Evolutionary conservation across 1,284 basidiomycete genomes (phyloP), one percentile per base, ranked within the genome.

Genomic region (Vanrija sp.): DNA sequence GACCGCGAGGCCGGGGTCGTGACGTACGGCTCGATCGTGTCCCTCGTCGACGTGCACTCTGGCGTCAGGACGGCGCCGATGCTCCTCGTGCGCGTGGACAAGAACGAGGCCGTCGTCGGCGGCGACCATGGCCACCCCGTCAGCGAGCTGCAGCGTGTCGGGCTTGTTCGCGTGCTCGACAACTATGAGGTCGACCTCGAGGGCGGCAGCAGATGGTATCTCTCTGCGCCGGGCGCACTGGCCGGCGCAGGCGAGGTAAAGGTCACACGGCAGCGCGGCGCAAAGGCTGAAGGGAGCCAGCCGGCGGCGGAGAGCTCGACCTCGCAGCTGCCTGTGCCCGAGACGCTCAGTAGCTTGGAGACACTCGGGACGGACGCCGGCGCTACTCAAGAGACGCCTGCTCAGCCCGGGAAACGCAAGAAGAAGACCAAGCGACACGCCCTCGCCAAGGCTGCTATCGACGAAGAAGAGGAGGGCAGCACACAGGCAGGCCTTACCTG

Each of bases 101-200:
- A 92, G 71, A 89, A 90, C 28, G 82, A 87, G 55, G 89, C 78
- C 15, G 59, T 90, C 47, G 85, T 86, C 9, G 79, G 82, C 23
- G 48, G 39, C 14, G 88, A 91, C 73, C 44, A 65, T 5, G 71
- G 72, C 1, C 67, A 71, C 39, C 92, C 92, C 21, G 89, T 97
- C 54, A 93, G 90, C 67, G 93, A 96, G 73, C 89, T 97, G 85
- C 93, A 97, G 78, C 92, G 95, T 77, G 88, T 97, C 57, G 93
- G 91, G 0, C 79, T 97, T 46, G 88, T 93, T 70, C 82, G 90
- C 51, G 83, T 90, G 51, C 62, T 62, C 5, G 57, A 63, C 5
- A 58, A 59, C 15, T 52, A 47, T 2, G 54, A 60, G 5, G 63
- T 61, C 23, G 48, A 57, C n/a, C 47, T 57, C 15, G 59, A 55